Conservation (phyloP, 192 early-diverging fungal species). For the Allomyces javanicus region DNA sequence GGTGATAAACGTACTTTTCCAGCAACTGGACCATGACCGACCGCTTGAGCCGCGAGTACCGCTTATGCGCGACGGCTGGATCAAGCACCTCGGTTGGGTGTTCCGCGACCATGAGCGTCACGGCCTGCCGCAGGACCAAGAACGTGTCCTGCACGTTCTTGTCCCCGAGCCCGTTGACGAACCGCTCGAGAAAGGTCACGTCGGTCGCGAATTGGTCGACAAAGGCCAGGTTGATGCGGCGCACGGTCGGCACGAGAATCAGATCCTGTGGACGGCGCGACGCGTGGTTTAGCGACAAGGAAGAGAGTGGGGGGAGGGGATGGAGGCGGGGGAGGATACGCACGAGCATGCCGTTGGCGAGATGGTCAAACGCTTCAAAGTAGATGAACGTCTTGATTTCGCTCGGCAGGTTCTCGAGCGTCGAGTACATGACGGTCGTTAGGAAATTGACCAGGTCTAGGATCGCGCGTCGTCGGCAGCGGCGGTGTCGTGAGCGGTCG, state of each 20-base stretch:
- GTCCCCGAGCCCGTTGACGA: conserved; percentile 44
- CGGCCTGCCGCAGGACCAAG: conserved; percentile 51
- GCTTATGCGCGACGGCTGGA: conserved; percentile 32
- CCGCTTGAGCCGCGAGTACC: conserved; percentile 43
- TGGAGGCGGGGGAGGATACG: conserved; percentile 3
- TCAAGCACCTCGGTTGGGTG: conserved; percentile 57
- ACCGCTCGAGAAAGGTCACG: conserved; percentile 51
- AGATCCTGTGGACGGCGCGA: too few relatives aligned
- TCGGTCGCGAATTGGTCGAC: conserved; percentile 44
- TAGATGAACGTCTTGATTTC: conserved; percentile 43
- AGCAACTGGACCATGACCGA: conserved; percentile 42
- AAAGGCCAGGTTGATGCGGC: conserved; percentile 33
- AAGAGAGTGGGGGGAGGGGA: not conserved
- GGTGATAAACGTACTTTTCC: conserved; percentile 55
- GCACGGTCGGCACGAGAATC: conserved; percentile 34
- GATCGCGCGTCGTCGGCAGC: not conserved
- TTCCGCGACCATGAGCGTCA: conserved; percentile 42
- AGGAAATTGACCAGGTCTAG: conserved; percentile 55
- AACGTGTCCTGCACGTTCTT: conserved; percentile 43
- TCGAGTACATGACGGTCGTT: conserved; percentile 41
- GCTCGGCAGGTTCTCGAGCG: conserved; percentile 41
- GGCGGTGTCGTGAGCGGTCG: not conserved
- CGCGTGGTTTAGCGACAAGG: too few relatives aligned
- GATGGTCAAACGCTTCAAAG: conserved; percentile 55
- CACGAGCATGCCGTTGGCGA: conserved; percentile 43